phyloP scores from a whole-genome alignment of 1,139 yeast species.

The Arxiozyma slooffiae region DNA sequence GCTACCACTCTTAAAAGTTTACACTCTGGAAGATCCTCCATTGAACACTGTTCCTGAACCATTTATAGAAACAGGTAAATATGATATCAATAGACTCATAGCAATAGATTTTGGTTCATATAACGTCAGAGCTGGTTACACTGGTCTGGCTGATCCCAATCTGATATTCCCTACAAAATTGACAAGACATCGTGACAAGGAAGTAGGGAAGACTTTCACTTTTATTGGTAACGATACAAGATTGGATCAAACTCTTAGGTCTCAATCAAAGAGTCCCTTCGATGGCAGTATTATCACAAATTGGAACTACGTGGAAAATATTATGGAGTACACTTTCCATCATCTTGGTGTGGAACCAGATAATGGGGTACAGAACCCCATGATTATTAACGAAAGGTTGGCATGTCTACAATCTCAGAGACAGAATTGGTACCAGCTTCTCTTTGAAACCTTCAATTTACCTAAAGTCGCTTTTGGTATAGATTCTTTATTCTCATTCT shows the following conservation, averaged over 20 bases:
- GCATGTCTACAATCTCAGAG: conserved; percentile 67
- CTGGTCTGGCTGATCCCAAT: conserved; percentile 44
- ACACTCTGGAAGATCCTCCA: conserved; percentile 41
- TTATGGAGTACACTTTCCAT: conserved; percentile 74
- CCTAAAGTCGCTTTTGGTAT: conserved; percentile 74
- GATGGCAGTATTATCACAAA: conserved; percentile 82
- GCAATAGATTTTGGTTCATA: conserved; percentile 76
- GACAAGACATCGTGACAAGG: conserved; percentile 72
- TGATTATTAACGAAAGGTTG: conserved; percentile 71
- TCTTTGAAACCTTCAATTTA: conserved; percentile 68
- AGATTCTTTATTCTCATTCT: conserved; percentile 69
- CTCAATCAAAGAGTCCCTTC: conserved; percentile 67
- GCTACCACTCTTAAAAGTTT: conserved; percentile 42
- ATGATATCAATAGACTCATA: conserved; percentile 55
- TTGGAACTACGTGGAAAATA: conserved; percentile 83
- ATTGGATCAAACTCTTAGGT: conserved; percentile 57
- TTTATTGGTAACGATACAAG: conserved; percentile 76
- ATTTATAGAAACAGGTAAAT: conserved; percentile 36
- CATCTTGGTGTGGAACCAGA: conserved; percentile 59
- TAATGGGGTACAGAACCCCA: conserved; percentile 55
- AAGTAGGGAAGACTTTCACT: conserved; percentile 51
- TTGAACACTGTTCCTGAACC: conserved; percentile 41
- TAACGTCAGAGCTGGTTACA: conserved; percentile 63
- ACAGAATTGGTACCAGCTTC: conserved; percentile 60
- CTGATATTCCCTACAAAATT: conserved; percentile 61